Evolutionary conservation across 805 yeast genomes (phyloP).

Genomic region (Ogataea philodendri): DNA sequence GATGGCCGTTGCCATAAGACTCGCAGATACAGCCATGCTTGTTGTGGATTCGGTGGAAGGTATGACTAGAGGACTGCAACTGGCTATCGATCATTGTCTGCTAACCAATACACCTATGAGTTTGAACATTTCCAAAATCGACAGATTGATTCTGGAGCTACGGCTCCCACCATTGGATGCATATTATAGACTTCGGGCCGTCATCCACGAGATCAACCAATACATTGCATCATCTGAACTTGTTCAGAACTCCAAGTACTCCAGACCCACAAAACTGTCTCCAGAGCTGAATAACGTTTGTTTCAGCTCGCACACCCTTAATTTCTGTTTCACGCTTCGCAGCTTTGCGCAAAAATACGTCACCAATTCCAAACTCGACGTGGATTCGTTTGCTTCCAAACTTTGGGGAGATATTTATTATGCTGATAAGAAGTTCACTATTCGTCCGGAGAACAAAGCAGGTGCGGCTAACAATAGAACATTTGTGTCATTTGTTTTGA

Average conservation of each 20-base stretch:
- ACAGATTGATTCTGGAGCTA: slow-evolving; percentile 78
- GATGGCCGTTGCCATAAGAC: slow-evolving; percentile 50
- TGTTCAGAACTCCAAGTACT: slow-evolving; percentile 25
- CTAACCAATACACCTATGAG: slow-evolving; percentile 49
- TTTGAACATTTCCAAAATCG: slow-evolving; percentile 76
- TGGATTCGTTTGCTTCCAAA: slow-evolving; percentile 47
- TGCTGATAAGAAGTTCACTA: slow-evolving; percentile 47
- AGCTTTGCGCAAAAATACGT: slow-evolving; percentile 61
- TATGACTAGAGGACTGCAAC: slow-evolving; percentile 53
- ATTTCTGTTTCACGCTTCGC: slow-evolving; percentile 61
- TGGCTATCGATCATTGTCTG: slow-evolving; percentile 52
- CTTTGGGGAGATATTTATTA: slow-evolving; percentile 80
- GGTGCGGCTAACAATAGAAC: slow-evolving; percentile 35
- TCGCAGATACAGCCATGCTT: slow-evolving; percentile 64
- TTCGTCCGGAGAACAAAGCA: slow-evolving; percentile 27
- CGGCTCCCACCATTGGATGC: slow-evolving; percentile 73
- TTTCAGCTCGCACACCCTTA: slow-evolving; percentile 67
- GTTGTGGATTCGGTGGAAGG: slow-evolving; percentile 91
- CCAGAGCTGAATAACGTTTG: slow-evolving; percentile 67
- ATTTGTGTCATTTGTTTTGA: slow-evolving; percentile 64
- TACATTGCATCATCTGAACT: slow-evolving; percentile 38
- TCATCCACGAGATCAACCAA: slow-evolving; percentile 63
- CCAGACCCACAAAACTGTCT: slow-evolving; percentile 40
- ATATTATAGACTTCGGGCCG: slow-evolving; percentile 60
- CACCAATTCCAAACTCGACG: slow-evolving; percentile 22